phyloP scores from a whole-genome alignment of 257 asterid species.

The Rehmannia glutinosa region DNA sequence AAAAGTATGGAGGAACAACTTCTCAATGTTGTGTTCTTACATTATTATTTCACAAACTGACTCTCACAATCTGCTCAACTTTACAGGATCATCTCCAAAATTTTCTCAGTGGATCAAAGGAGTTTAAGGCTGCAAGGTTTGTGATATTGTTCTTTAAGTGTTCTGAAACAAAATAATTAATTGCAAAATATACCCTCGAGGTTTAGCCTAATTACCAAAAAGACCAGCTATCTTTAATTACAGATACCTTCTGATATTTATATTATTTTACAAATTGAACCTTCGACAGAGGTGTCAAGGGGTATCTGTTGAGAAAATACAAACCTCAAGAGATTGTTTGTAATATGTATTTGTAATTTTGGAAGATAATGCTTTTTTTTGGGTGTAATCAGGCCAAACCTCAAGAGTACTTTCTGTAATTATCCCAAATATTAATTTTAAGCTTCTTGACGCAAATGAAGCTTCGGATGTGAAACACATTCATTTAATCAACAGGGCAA shows the following conservation, averaged over 20 bases:
- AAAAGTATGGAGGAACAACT: constrained; percentile 36
- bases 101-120: constrained; percentile 36
- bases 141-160: constrained; percentile 3
- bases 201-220: neutral
- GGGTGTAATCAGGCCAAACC: no score
- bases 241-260: neutral
- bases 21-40: neutral
- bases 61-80: constrained; percentile 11
- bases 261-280: no score
- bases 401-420: no score
- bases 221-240: neutral
- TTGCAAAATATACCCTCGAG: neutral
- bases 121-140: constrained; percentile 45
- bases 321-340: no score
- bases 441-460: neutral
- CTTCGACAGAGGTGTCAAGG: no score
- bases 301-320: no score
- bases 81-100: constrained; percentile 40
- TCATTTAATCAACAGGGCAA: constrained; percentile 36
- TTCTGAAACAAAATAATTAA: neutral
- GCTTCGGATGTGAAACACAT: neutral
- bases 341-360: no score
- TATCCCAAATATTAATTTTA: neutral
- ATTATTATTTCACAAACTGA: constrained; percentile 8
- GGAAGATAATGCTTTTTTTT: no score